Evolutionary conservation across 306 rosid species (phyloP).

Genomic region (Purshia tridentata): DNA sequence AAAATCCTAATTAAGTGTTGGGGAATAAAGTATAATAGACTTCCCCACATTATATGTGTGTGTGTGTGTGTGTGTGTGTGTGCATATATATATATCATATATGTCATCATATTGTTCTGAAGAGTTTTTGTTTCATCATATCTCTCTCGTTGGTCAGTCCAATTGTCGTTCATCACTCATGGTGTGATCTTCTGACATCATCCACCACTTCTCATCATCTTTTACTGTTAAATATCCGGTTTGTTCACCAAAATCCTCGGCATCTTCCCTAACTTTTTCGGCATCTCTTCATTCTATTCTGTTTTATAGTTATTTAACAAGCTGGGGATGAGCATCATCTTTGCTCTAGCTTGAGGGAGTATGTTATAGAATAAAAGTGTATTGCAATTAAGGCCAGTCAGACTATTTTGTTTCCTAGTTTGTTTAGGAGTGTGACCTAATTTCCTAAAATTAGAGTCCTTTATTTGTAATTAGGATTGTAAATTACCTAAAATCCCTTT

Average conservation of each 20-base stretch:
- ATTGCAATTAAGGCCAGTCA: not conserved
- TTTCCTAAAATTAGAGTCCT: not conserved
- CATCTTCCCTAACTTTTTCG: not conserved
- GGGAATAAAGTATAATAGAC: not conserved
- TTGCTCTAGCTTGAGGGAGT: not conserved
- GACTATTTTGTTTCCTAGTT: not conserved
- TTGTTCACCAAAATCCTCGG: not conserved
- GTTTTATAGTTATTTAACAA: not conserved
- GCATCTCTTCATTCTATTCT: not conserved
- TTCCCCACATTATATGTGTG: not conserved
- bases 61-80: too few relatives aligned
- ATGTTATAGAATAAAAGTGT: not conserved
- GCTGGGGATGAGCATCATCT: not conserved
- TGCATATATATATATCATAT: too few relatives aligned
- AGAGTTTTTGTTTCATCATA: not conserved
- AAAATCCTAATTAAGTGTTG: not conserved
- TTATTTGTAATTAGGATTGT: not conserved
- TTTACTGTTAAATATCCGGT: not conserved
- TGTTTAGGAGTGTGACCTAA: not conserved
- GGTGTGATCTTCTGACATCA: not conserved
- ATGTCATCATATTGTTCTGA: not conserved
- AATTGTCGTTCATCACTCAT: not conserved
- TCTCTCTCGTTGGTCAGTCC: not conserved
- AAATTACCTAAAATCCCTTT: not conserved
- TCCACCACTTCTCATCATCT: constrained; percentile 1